Base-by-base conservation (phyloP, 257 asterid genomes). In the Knoxia roxburghii region DNA sequence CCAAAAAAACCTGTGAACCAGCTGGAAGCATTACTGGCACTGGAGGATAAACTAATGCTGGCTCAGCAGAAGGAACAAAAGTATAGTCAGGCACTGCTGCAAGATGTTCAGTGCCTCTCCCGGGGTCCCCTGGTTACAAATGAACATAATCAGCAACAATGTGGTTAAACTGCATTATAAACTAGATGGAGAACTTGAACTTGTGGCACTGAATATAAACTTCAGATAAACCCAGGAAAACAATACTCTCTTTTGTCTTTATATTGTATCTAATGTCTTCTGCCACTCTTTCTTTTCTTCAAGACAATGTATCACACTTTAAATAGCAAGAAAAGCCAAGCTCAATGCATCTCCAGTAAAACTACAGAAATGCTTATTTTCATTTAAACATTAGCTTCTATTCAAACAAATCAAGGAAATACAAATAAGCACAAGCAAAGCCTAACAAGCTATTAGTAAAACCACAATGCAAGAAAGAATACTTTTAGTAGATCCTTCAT, bases 51-150 rank as follows among this genome's bases (percentile, higher is more conserved):
- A 61, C 72, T 8, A 75, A 50, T 57, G 89, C 95, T 59, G 89
- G 75, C 52, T 84, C 84, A 74, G 87, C 67, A 64, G 90, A 68
- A 67, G 87, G 82, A 72, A 78, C 68, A 95, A 92, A 94, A 20
- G 74, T 73, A 73, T 89, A 90, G 79, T 79, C 86, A 75, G 91
- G 69, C 53, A 76, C 51, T 51, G 82, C 78, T 72, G 70, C 75
- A 54, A 68, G 39, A 79, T 86, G 84, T 61, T 93, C 95, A 35
- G 76, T 78, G 68, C 79, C 85, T 68, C 86, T 80, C 71, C 67
- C 57, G 52, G 83, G 70, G 37, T 79, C 85, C 39, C 86, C 88
- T 68, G 95, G 72, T 73, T 70, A 66, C 66, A 79, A 23, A 73
- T 68, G 78, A 72, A 73, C 62, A 86, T 71, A 73, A 40, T 73